These are phyloP conservation scores for Colletotrichum cuscutae DNA, from an alignment of 2,329 filamentous ascomycete species.

Conservation along the genomic window DNA sequence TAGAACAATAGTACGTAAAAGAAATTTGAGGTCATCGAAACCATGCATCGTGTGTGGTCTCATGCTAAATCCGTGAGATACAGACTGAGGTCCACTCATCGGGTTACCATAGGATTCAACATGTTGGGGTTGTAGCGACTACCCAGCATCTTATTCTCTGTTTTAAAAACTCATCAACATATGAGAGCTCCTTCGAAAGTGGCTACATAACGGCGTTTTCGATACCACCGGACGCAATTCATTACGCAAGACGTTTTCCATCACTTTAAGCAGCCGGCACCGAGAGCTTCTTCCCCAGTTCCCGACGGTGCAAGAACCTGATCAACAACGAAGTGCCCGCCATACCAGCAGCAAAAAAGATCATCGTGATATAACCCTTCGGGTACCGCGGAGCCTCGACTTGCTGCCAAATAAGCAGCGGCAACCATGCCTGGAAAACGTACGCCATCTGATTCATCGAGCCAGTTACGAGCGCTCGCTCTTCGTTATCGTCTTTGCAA, in stretches of 20 bases:
- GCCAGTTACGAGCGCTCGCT: constrained; percentile 72
- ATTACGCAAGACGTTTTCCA: no score
- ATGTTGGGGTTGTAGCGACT: no score
- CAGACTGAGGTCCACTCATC: no score
- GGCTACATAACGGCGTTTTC: no score
- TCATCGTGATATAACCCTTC: constrained; percentile 69
- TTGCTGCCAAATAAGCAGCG: constrained; percentile 73
- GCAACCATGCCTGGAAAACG: constrained; percentile 76
- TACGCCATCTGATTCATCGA: constrained; percentile 78
- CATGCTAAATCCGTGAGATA: no score
- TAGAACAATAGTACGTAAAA: neutral
- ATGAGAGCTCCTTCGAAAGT: no score
- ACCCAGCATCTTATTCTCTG: no score
- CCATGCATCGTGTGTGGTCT: no score
- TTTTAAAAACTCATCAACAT: no score
- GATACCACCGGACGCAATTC: no score
- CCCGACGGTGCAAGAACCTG: constrained; percentile 55
- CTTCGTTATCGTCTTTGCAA: constrained; percentile 66
- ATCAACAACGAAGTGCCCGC: constrained; percentile 62
- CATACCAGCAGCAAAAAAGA: constrained; percentile 58
- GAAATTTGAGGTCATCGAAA: no score
- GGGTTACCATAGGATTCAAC: no score
- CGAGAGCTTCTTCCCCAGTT: constrained; percentile 39
- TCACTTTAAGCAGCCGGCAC: neutral
- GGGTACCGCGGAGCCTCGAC: constrained; percentile 69